These are phyloP conservation scores for Colletotrichum lindemuthianum DNA, from an alignment of 2,329 filamentous ascomycete species.

Conservation along the genomic window DNA sequence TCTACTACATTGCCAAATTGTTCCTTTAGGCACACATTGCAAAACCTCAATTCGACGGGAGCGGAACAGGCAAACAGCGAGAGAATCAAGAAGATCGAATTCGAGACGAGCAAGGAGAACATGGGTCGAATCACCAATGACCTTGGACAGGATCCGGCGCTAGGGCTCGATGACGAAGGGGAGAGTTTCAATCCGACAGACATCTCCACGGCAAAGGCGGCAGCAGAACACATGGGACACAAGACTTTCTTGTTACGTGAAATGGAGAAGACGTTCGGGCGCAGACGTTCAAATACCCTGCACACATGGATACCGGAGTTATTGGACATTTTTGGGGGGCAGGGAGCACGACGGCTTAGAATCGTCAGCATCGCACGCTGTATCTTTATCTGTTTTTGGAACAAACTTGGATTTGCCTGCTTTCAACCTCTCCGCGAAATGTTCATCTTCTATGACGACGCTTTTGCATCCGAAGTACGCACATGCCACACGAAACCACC, in stretches of 20 bases:
- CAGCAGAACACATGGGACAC: slow-evolving; percentile 8
- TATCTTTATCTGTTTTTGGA: background rate
- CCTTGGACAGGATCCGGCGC: no score
- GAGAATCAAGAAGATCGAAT: no score
- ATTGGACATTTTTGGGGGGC: background rate
- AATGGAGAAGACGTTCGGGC: slow-evolving; percentile 15
- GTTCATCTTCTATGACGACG: slow-evolving; percentile 20
- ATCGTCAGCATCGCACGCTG: slow-evolving; percentile 4
- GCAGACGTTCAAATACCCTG: slow-evolving; percentile 34
- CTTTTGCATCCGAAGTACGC: slow-evolving; percentile 25
- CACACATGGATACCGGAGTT: slow-evolving; percentile 33
- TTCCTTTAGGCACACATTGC: slow-evolving; percentile 58
- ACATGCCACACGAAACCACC: slow-evolving; percentile 2
- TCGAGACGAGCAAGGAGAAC: no score
- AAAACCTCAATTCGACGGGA: no score
- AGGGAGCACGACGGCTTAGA: slow-evolving; percentile 9
- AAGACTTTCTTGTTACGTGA: slow-evolving; percentile 7
- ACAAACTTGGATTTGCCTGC: slow-evolving; percentile 4
- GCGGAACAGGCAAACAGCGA: no score
- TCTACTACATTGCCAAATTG: slow-evolving; percentile 78
- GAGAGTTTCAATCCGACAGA: no score
- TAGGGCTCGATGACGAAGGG: no score
- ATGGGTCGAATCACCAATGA: no score
- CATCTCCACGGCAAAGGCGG: background rate
- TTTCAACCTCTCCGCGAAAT: slow-evolving; percentile 15